Evolutionary conservation across 2,329 filamentous ascomycete species (phyloP).

Genomic region (Ceratocystis huliohia): DNA sequence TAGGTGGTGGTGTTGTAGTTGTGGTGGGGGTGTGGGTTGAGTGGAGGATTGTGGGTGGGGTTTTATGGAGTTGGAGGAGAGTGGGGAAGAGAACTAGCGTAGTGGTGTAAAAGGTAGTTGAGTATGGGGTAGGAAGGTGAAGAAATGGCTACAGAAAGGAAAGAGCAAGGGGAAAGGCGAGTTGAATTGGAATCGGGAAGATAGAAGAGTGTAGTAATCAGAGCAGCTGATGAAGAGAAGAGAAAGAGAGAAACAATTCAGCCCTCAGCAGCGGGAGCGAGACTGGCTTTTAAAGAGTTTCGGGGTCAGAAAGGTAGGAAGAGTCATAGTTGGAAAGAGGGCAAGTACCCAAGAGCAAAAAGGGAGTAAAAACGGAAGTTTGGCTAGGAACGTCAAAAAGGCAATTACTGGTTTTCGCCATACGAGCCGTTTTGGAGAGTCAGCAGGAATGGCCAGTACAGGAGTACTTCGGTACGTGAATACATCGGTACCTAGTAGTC

Average conservation of each 20-base stretch:
- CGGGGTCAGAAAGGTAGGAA: background rate
- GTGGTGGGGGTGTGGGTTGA: too few species aligned
- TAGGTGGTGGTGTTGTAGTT: too few species aligned
- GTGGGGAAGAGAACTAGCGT: background rate
- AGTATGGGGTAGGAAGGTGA: background rate
- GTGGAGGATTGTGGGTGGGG: too few species aligned
- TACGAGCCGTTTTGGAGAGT: background rate
- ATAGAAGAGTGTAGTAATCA: background rate
- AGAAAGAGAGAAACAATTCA: background rate
- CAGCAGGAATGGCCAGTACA: background rate
- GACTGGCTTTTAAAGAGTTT: slow-evolving; percentile 2
- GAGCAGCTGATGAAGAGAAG: background rate
- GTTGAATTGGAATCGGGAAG: background rate
- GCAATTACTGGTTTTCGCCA: background rate
- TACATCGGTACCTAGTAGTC: background rate
- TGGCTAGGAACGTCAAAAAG: background rate
- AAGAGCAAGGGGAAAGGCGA: background rate
- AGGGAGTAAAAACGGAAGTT: background rate
- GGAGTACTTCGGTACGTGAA: too few species aligned
- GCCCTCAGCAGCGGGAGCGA: background rate
- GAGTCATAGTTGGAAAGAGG: background rate
- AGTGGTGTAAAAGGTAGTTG: background rate
- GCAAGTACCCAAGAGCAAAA: background rate
- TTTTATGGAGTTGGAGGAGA: too few species aligned
- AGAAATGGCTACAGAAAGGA: background rate